These are phyloP conservation scores for Suillus subaureus DNA, from an alignment of 768 basidiomycete genomes.

Conservation along the genomic window DNA sequence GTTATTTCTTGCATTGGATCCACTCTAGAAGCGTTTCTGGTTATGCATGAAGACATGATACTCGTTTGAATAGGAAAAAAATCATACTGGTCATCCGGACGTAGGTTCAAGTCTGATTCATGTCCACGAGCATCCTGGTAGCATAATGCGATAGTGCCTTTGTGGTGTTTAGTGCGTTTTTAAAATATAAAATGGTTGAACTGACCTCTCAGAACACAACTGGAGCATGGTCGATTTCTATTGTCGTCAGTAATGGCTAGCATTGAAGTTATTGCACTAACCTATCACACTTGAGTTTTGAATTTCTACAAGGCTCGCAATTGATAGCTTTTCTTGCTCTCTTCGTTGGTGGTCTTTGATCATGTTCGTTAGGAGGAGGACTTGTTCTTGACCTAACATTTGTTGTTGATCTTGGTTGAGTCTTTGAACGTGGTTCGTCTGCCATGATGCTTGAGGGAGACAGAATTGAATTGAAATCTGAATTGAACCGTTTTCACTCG, in stretches of 20 bases:
- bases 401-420: neutral
- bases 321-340: conserved; percentile 87
- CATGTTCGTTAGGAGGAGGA: conserved; percentile 54
- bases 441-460: neutral
- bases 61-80: neutral
- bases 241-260: neutral
- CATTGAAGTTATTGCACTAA: conserved; percentile 22
- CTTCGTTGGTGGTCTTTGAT: conserved; percentile 73
- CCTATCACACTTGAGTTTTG: conserved; percentile 91
- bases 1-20: conserved; percentile 44
- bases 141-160: conserved; percentile 80
- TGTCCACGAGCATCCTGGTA: conserved; percentile 75
- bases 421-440: conserved; percentile 6
- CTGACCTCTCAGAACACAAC: conserved; percentile 80
- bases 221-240: conserved; percentile 88
- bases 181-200: conserved; percentile 15
- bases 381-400: conserved; percentile 50
- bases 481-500: conserved; percentile 3
- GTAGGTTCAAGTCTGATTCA: conserved; percentile 54
- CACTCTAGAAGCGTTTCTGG: conserved; percentile 35
- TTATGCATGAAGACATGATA: conserved; percentile 10
- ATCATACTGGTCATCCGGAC: conserved; percentile 53
- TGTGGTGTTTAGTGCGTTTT: conserved; percentile 16
- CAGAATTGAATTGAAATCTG: neutral
- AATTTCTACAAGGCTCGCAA: conserved; percentile 85